These are phyloP conservation scores for Claviceps sp. DNA, from an alignment of 2,329 filamentous ascomycete genomes.

Conservation along the genomic window DNA sequence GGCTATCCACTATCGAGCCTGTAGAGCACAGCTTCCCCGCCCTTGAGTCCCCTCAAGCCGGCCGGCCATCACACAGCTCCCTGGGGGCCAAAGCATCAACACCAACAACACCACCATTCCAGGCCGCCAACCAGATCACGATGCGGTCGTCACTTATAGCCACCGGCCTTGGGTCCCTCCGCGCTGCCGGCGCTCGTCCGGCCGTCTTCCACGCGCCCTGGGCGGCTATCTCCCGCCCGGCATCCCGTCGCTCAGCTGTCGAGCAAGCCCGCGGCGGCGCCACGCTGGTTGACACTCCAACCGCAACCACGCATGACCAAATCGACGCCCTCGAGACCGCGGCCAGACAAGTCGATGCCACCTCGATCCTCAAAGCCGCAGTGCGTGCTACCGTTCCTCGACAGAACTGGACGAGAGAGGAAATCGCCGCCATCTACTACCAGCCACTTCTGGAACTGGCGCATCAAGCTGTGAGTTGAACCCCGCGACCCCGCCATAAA, in stretches of 20 bases:
- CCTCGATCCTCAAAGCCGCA: conserved; percentile 33
- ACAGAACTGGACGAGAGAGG: conserved; percentile 67
- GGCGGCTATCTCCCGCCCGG: background rate
- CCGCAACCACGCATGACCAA: conserved; percentile 2
- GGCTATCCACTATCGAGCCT: too few species aligned
- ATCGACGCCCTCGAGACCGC: conserved; percentile 2
- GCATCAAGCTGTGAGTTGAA: conserved; percentile 50
- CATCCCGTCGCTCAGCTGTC: background rate
- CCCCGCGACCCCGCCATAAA: background rate
- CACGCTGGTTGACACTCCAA: conserved; percentile 8
- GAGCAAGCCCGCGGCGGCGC: conserved; percentile 5
- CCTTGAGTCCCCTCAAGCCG: too few species aligned
- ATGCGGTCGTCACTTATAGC: conserved; percentile 5
- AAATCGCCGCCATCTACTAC: conserved; percentile 72
- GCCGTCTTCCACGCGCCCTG: conserved; percentile 3
- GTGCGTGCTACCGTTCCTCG: conserved; percentile 47
- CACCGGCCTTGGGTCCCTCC: conserved; percentile 5
- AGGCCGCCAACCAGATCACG: background rate
- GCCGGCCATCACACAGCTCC: too few species aligned
- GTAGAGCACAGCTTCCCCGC: too few species aligned
- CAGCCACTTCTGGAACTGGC: conserved; percentile 68
- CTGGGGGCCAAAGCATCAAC: too few species aligned
- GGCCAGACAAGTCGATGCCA: conserved; percentile 10
- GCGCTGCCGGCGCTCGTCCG: conserved; percentile 1
- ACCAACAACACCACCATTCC: background rate